Evolutionary conservation across 352 stramenopile species (phyloP).

Genomic region (Phytophthora constricta): DNA sequence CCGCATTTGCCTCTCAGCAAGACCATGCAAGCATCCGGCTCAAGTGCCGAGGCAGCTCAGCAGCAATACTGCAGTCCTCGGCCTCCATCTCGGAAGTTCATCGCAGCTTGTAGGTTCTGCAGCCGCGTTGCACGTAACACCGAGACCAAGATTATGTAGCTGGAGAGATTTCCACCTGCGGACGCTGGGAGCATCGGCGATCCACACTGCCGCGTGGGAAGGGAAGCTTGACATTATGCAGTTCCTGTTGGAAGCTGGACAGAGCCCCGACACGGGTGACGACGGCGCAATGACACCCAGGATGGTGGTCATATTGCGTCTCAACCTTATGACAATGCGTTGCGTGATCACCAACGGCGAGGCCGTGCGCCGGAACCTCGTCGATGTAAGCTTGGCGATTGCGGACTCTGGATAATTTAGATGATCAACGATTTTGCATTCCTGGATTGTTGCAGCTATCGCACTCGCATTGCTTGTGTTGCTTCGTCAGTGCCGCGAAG

Average conservation of each 20-base stretch:
- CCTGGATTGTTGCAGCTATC: slow-evolving; percentile 30
- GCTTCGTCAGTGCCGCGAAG: no score
- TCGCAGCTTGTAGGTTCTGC: background rate
- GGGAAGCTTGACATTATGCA: slow-evolving; percentile 16
- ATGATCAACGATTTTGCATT: no score
- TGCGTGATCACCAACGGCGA: slow-evolving; percentile 23
- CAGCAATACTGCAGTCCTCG: background rate
- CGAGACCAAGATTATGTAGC: slow-evolving; percentile 17
- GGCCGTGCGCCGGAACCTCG: slow-evolving; percentile 28
- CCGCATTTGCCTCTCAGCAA: no score
- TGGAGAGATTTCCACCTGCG: slow-evolving; percentile 31
- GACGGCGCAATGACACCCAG: slow-evolving; percentile 32
- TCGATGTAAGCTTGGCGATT: slow-evolving; percentile 28
- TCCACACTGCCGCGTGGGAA: slow-evolving; percentile 37
- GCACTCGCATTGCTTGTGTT: no score
- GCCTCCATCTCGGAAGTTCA: slow-evolving; percentile 22
- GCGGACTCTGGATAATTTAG: background rate
- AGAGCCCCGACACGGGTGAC: slow-evolving; percentile 22
- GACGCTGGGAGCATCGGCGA: slow-evolving; percentile 30
- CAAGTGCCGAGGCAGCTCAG: slow-evolving; percentile 3
- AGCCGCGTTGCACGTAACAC: no score
- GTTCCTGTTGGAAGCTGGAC: slow-evolving; percentile 32
- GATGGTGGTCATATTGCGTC: slow-evolving; percentile 38
- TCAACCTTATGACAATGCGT: slow-evolving; percentile 33
- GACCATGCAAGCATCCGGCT: slow-evolving; percentile 1